Evolutionary conservation across 1,139 yeast genomes (phyloP), one percentile per base, ranked within the genome.

Genomic region (Sugiyamaella grinbergsii): DNA sequence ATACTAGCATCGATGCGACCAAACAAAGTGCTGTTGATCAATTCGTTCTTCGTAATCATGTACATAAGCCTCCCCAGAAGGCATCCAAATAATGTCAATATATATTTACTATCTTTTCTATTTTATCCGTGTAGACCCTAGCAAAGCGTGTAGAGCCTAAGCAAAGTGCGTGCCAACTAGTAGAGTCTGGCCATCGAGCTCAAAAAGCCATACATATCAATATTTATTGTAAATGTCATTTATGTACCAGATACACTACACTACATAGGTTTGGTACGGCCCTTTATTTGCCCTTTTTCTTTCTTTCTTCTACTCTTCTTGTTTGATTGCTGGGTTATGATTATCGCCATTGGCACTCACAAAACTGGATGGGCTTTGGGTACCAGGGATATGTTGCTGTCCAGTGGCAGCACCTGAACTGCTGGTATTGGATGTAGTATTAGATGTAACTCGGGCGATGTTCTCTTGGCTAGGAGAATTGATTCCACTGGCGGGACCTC

Each of bases 41-140:
- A 19, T 48, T 47, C 32, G 57, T 59, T 13, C 46, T 54, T n/a
- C 51, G 54, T 10, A 59, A 59, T 47, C 63, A 59, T 38, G 49
- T 54, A 15, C 63, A 59, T 44, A 54, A 53, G 42, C 58, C 61
- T 4, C 63, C 61, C 2, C 42, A 56, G 10, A 56, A 56, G 34
- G 52, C 52, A 11, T 52, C 50, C 42, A 54, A 51, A 39, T 42
- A 23, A 42, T 16, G 16, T 11, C 8, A n/a, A 11, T 26, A 26
- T 16, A 11, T 40, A 40, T 28, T 40, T 23, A 18, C 24, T 26
- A 10, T 19, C 29, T 11, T 8, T 32, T 26, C 13, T 23, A 4
- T n/a, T 5, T n/a, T n/a, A n/a, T n/a, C n/a, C n/a, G n/a, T n/a
- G n/a, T n/a, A n/a, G n/a, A n/a, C n/a, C n/a, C n/a, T n/a, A n/a